Base-by-base conservation (phyloP, 73 alveolate species). In the Blepharisma stoltei region DNA sequence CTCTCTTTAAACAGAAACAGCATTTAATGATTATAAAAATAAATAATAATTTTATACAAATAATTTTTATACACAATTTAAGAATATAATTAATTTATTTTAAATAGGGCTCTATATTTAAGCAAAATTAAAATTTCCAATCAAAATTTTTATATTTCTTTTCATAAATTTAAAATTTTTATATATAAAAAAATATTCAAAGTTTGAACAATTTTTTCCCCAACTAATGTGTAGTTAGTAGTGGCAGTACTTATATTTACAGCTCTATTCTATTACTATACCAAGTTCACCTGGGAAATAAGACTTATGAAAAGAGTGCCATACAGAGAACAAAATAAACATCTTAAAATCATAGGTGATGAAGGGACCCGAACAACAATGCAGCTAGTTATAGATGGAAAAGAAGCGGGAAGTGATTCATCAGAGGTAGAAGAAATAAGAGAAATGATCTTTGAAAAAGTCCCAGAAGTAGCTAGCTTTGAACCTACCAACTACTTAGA, bases 401-500 rank as follows among this genome's bases (percentile, higher is more conserved):
- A 60, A 60, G 73, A 60, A 5, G 73, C 73, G 5, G 73, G 23
- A n/a, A 60, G 73, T 25, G 14, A n/a, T 14, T n/a, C 46, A 60
- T 60, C 73, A 14, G 73, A 60, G 23, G 73, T 38, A 2, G 73
- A 60, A 60, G 73, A 60, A 60, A 60, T 60, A n/a, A n/a, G 45
- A 20, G 73, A 60, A 14, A 60, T 60, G 73, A 14, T 60, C 45
- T 18, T 18, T 60, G 73, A 60, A 60, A 60, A 60, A 60, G 46
- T 60, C 4, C 73, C 73, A 14, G 73, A 60, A 60, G n/a, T 9
- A 25, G 73, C 73, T 2, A 38, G 18, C 46, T 60, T 18, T 60
- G 73, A 60, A 60, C 38, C 45, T 20, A 14, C 38, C 0, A 8
- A n/a, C 5, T 11, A 20, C 11, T 8, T 8, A n/a, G 73, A 60